Evolutionary conservation across 2,329 filamentous ascomycete genomes (phyloP).

Genomic region (Fusarium verrucosum): DNA sequence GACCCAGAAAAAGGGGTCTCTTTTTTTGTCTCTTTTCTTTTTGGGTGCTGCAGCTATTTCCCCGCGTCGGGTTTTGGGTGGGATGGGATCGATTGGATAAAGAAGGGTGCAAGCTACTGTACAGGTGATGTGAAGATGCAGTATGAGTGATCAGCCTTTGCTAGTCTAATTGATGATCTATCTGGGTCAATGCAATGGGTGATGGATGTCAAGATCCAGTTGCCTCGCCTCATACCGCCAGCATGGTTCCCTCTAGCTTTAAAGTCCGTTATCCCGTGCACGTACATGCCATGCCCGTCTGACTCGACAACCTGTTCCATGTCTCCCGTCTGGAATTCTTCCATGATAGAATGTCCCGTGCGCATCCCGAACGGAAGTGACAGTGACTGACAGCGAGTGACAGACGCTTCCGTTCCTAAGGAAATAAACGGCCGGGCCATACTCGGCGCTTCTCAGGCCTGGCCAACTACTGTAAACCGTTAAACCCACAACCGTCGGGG

Average conservation of each 20-base stretch:
- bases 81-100: conserved; percentile 11
- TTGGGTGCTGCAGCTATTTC: conserved; percentile 15
- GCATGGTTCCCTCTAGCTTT: conserved; percentile 16
- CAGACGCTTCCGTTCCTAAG: too few species aligned
- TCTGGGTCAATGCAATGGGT: neutral
- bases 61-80: conserved; percentile 33
- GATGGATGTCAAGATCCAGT: neutral
- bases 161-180: neutral
- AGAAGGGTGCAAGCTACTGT: neutral
- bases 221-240: conserved; percentile 6
- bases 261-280: conserved; percentile 3
- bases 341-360: conserved; percentile 19
- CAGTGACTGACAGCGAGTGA: too few species aligned
- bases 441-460: conserved; percentile 50
- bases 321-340: conserved; percentile 25
- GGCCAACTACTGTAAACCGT: neutral
- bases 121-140: neutral
- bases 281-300: too few species aligned
- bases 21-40: too few species aligned
- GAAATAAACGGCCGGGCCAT: conserved; percentile 46
- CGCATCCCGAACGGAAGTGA: too few species aligned
- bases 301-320: conserved; percentile 21
- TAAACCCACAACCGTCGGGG: conserved; percentile 10
- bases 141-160: neutral
- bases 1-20: too few species aligned